Evolutionary conservation across 495 filamentous ascomycete genomes (phyloP), one percentile per base, ranked within the genome.

Genomic region (Hapsidospora chrysogenum): DNA sequence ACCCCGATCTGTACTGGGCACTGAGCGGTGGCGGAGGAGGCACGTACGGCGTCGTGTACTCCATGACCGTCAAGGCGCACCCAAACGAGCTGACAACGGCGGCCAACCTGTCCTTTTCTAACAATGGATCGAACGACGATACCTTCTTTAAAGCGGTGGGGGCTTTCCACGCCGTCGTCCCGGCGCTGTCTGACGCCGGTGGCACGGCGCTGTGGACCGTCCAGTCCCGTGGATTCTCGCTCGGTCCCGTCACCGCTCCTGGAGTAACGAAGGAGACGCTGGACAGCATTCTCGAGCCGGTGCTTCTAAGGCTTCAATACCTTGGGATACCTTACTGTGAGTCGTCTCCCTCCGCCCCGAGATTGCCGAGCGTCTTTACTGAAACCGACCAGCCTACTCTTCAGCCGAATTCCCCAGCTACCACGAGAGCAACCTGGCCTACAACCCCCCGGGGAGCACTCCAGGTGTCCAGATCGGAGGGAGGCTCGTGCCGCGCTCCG

Each of bases 1-100:
- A 74, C 30, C 28, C 55, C 0, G 70, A 74, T 17, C 56, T 74
- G 11, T 76, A 66, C 57, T 74, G 61, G 69, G 72, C 72, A 11
- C 45, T 73, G 0, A 50, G 53, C 16, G 70, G 68, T 8, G 68
- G 68, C 8, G 68, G 66, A 11, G 58, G 50, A 11, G 61, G 63
- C 2, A 67, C 61, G 3, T 72, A 60, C 26, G 70, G 56, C 1
- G 58, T 70, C 2, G 63, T 72, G 3, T 42, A 49, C 18, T 63
- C 58, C 3, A 40, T 56, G 27, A 58, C 54, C 11, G 35, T 57
- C 8, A 53, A 48, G 38, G 53, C 49, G 14, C 47, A 42, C 41
- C 39, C 45, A 4, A 53, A 60, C 9, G 33, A 37, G 2, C 38
- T 41, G 2, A 20, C 28, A 13, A 15, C 33, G 9, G 37, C 23